Percentiles rank a stretch among this genome's conserved stretches.
These are phyloP conservation scores for Russula griseocarnosa DNA, from an alignment of 768 basidiomycete genomes.

Conservation along the genomic window DNA sequence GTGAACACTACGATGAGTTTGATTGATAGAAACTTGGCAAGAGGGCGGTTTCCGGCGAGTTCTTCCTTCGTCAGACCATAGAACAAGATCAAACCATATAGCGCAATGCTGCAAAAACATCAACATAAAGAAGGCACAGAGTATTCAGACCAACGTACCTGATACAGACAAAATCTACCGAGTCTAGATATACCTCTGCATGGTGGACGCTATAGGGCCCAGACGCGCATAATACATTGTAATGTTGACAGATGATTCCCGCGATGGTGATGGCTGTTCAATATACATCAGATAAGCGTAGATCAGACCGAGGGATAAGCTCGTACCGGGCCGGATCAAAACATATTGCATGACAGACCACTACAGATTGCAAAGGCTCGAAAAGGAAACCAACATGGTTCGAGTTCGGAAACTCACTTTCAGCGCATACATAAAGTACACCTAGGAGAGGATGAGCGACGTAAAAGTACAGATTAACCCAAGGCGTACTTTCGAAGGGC, in stretches of 20 bases:
- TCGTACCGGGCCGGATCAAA: constrained; percentile 56
- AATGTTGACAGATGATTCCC: constrained; percentile 73
- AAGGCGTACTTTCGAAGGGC: constrained; percentile 65
- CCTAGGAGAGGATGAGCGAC: constrained; percentile 37
- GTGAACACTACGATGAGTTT: constrained; percentile 87
- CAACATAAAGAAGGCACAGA: not conserved
- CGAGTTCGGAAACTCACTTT: constrained; percentile 50
- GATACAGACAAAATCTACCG: constrained; percentile 77
- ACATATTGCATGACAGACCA: constrained; percentile 91
- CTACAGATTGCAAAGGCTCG: constrained; percentile 36
- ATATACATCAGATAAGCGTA: constrained; percentile 7
- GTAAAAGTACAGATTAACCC: not conserved
- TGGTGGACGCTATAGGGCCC: constrained; percentile 54
- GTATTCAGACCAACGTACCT: constrained; percentile 43
- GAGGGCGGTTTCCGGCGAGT: constrained; percentile 64
- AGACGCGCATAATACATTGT: constrained; percentile 63
- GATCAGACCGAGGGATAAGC: not conserved
- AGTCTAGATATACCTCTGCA: constrained; percentile 67
- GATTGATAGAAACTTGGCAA: constrained; percentile 83
- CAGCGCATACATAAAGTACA: constrained; percentile 86
- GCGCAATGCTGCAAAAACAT: constrained; percentile 53
- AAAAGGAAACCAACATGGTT: constrained; percentile 6
- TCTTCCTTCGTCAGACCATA: constrained; percentile 80
- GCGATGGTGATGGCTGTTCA: constrained; percentile 56
- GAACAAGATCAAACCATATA: constrained; percentile 82